Evolutionary conservation across 352 stramenopile genomes (phyloP), one percentile per base, ranked within the genome.

Genomic region (Pythium rhizo-oryzae): DNA sequence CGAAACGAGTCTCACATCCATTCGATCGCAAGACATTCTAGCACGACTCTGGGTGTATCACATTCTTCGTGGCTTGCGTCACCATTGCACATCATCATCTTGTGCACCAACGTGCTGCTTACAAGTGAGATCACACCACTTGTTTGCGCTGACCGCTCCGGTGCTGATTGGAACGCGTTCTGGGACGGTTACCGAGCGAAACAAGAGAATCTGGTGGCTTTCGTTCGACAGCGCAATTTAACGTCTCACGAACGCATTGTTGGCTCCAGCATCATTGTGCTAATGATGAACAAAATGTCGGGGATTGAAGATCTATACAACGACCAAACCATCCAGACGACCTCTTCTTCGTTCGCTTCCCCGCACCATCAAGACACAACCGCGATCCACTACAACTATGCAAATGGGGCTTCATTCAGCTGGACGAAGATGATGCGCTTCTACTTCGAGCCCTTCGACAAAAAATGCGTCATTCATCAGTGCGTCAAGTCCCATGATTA

Each of bases 361-460:
- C 68, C 49, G 9, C 53, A 63, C 49, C 66, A 59, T 18, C 58
- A 62, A 25, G 78, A 84, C 33, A 73, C 67, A 7, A 74, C 72
- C 9, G 30, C 69, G 13, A 78, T 72, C 35, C 77, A 77, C 16
- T 78, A 74, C 51, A 87, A 75, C 43, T 89, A 89, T 33, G 63
- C 77, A 1, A 59, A 72, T 25, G 75, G 78, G 8, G 66, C 79
- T 8, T 82, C 78, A 8, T 92, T 92, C 62, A 57, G 69, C 1
- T 92, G 82, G 82, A 85, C 69, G 21, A 89, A 88, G 67, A 59
- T 88, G 53, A 79, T 81, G 59, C 74, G 84, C 4, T 90, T 82
- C 70, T 79, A 85, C 59, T 91, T 85, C 55, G 81, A 89, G 4
- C 71, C 76, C 0, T 86, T 83, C 25, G 80, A 85, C 55, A 82